Base-by-base conservation (phyloP, 495 filamentous ascomycete genomes). In the Neurospora sp. region DNA sequence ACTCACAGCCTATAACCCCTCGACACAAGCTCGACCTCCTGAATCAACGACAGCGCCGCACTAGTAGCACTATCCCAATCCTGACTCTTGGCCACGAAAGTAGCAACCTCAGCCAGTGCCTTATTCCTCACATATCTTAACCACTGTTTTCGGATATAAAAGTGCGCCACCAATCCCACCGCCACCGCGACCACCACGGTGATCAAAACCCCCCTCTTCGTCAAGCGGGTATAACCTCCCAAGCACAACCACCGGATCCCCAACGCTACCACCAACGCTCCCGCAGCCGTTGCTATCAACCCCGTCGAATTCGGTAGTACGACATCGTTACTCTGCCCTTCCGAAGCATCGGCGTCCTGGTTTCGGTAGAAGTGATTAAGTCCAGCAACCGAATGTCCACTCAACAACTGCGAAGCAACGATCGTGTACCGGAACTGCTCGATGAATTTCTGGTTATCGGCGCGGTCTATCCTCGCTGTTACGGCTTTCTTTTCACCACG, bases 351-450 rank as follows among this genome's bases (percentile, higher is more conserved):
- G 10, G 40, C 73, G 16, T 72, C 71, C 2, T 72, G 71, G 61
- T 69, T 74, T 65, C 53, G 53, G 16, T 72, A 73, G 53, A 72
- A 76, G 46, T 72, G 71, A 3, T 75, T 74, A 2, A 75, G 73
- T 4, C 74, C 78, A 18, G 74, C 48, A 31, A 80, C 74, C 2
- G 87, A 85, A 70, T 90, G 89, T 70, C 93, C 91, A 75, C 87
- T 92, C 70, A 99, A 84, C 27, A 99, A 87, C 78, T 97, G 96
- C 46, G 96, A 99, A 38, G 95, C 94, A 69, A 98, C 91, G 73
- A 99, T 95, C 40, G 94, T 91, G 79, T 98, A 98, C 35, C 96
- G 92, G 71, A 98, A 98, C 76, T 95, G 92, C 84, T 99, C 96
- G 68, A 99, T 86, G 77, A 99, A 99, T 61, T 89, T 88, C 73